phyloP scores from a whole-genome alignment of 2,329 filamentous ascomycete genomes.

The Microdochium paspali region DNA sequence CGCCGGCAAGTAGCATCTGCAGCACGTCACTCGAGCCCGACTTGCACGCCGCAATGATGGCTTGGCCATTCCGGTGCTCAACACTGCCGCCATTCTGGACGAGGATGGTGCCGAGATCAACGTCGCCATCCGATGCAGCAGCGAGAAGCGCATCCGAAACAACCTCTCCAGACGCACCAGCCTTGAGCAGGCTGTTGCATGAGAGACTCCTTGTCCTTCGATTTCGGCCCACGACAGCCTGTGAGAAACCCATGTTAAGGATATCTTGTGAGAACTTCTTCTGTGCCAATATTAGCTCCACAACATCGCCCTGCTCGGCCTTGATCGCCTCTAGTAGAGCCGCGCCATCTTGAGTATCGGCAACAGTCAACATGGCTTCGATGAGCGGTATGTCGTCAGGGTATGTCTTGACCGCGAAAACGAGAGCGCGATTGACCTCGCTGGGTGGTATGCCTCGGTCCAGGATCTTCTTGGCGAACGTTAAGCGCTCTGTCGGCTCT shows the following conservation, averaged over 20 bases:
- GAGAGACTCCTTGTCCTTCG: conserved; percentile 29
- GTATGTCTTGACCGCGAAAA: conserved; percentile 37
- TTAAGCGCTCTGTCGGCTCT: conserved; percentile 40
- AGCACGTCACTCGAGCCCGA: conserved; percentile 40
- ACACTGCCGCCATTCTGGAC: conserved; percentile 41
- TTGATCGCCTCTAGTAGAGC: conserved; percentile 36
- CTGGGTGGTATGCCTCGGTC: conserved; percentile 34
- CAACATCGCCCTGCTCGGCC: conserved; percentile 32
- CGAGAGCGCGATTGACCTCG: conserved; percentile 41
- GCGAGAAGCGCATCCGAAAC: conserved; percentile 40
- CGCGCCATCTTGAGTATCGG: conserved; percentile 40
- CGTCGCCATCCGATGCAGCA: conserved; percentile 42
- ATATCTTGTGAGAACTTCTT: conserved; percentile 26
- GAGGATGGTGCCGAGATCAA: conserved; percentile 38
- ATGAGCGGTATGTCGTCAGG: conserved; percentile 40
- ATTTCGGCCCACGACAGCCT: conserved; percentile 31
- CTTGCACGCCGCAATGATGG: conserved; percentile 43
- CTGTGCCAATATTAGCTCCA: conserved; percentile 33
- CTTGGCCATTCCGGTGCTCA: conserved; percentile 40
- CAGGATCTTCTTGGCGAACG: conserved; percentile 39
- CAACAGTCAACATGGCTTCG: conserved; percentile 30
- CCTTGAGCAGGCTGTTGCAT: conserved; percentile 33
- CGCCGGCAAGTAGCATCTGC: conserved; percentile 35
- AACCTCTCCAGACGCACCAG: conserved; percentile 32
- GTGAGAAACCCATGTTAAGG: conserved; percentile 31